A percentile compares a stretch with the other conserved stretches of the same genome.
These are phyloP conservation scores for Cucurbitaria berberidis DNA, from an alignment of 2,329 filamentous ascomycete species.

Conservation along the genomic window DNA sequence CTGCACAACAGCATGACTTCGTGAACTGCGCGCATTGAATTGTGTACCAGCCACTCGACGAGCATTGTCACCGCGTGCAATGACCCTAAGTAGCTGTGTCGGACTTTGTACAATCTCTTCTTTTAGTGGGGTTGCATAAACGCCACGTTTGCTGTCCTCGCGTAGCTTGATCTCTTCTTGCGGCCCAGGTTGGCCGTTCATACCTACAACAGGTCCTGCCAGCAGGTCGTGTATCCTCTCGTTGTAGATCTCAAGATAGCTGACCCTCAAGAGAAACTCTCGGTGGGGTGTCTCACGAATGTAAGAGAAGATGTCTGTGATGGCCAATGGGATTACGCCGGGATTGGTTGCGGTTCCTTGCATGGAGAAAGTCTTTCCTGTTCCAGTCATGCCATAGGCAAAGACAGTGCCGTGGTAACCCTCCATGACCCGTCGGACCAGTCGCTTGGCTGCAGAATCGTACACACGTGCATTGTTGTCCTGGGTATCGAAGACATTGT, in stretches of 20 bases:
- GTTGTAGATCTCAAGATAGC: constrained; percentile 99
- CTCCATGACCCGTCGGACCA: constrained; percentile 97
- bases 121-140: constrained; percentile 94
- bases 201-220: constrained; percentile 70
- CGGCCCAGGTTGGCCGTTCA: constrained; percentile 52
- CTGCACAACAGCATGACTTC: constrained; percentile 97
- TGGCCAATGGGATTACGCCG: constrained; percentile 94
- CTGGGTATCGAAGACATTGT: constrained; percentile 94
- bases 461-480: constrained; percentile 96
- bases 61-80: constrained; percentile 90
- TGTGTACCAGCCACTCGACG: constrained; percentile 92
- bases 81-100: constrained; percentile 91
- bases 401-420: constrained; percentile 98
- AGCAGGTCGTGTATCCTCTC: constrained; percentile 95
- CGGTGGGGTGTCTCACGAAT: constrained; percentile 95
- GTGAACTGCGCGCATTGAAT: constrained; percentile 94
- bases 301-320: constrained; percentile 99
- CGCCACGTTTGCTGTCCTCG: constrained; percentile 93
- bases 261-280: constrained; percentile 93
- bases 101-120: constrained; percentile 99
- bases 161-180: constrained; percentile 97
- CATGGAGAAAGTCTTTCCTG: constrained; percentile 99
- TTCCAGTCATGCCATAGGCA: constrained; percentile 98
- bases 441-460: constrained; percentile 88
- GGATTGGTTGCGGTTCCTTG: constrained; percentile 95